Evolutionary conservation across 495 filamentous ascomycete species (phyloP), one percentile per base, ranked within the genome.

Genomic region (Alectoria sarmentosa): DNA sequence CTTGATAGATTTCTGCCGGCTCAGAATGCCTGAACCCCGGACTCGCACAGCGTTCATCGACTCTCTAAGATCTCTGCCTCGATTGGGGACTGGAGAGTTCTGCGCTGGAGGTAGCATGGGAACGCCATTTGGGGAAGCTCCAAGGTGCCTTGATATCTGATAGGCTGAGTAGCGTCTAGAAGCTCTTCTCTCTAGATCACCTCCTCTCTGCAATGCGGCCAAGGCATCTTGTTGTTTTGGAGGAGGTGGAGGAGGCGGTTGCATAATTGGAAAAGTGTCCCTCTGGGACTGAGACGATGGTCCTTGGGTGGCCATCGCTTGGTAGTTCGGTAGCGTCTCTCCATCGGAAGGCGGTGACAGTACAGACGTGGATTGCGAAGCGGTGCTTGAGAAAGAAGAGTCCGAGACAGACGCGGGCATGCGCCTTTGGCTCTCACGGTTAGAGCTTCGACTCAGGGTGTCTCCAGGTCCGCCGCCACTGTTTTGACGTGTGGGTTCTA

Each of bases 151-250:
- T 30, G 90, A 90, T 56, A 98, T 92, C 69, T 98, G 95, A 75
- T 98, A 98, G 48, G 88, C 87, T 38, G 92, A 97, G 72, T 97
- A 98, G 69, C 94, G 79, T 69, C 92, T 82, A 5, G 95, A 98
- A 14, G 94, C 95, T 69, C 94, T 84, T 68, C 94, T 83, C 71
- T 98, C 93, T n/a, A 98, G 78, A 64, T 96, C 91, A 8, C 92
- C 91, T 61, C 92, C 91, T 73, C 90, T 81, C 73, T 98, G 95
- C 66, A 98, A 75, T 52, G 92, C 92, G 46, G 90, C 91, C 58
- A 98, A 79, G 13, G 94, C 94, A 78, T 96, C 93, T 71, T 95
- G 88, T 68, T 92, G 86, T 68, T 90, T 89, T 30, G 88, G 87
- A 55, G 90, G 87, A 14, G 89, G 88, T 15, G 89, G 89, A 11